Conservation (phyloP, 768 basidiomycete genomes). For the Mycena kentingensis region DNA sequence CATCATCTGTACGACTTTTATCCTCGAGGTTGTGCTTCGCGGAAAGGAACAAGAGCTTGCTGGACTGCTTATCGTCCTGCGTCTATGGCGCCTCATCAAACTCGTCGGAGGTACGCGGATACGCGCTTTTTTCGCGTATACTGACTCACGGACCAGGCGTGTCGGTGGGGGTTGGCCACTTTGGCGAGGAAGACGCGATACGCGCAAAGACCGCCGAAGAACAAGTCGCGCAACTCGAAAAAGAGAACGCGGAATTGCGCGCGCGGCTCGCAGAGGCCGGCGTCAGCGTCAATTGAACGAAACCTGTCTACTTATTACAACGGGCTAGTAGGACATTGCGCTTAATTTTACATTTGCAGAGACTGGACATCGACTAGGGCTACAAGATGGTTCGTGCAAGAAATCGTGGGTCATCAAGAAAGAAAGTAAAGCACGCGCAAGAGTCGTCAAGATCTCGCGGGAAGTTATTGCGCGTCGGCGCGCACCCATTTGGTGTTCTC, state of each 20-base stretch:
- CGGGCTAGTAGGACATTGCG: too few relatives aligned
- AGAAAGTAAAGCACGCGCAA: neutral
- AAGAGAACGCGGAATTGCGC: constrained; percentile 59
- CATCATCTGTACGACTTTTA: constrained; percentile 72
- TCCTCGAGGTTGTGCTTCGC: constrained; percentile 67
- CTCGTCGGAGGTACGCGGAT: constrained; percentile 52
- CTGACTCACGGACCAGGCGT: constrained; percentile 50
- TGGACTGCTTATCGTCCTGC: constrained; percentile 67
- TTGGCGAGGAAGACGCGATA: constrained; percentile 56
- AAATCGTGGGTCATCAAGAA: neutral
- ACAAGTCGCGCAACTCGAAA: constrained; percentile 47
- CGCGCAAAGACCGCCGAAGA: constrained; percentile 50
- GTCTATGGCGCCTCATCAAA: constrained; percentile 81
- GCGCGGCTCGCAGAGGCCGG: constrained; percentile 33
- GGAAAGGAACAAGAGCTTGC: constrained; percentile 74
- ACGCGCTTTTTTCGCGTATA: neutral
- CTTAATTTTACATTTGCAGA: too few relatives aligned
- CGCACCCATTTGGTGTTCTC: constrained; percentile 15
- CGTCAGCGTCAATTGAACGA: neutral
- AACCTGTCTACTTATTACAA: neutral
- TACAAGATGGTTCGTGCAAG: neutral
- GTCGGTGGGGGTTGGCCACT: constrained; percentile 72
- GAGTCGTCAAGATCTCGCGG: neutral
- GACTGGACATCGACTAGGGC: neutral
- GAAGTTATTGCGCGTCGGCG: constrained; percentile 10